Base-by-base conservation (phyloP, 1,284 basidiomycete genomes). In the Pascua guehoae region DNA sequence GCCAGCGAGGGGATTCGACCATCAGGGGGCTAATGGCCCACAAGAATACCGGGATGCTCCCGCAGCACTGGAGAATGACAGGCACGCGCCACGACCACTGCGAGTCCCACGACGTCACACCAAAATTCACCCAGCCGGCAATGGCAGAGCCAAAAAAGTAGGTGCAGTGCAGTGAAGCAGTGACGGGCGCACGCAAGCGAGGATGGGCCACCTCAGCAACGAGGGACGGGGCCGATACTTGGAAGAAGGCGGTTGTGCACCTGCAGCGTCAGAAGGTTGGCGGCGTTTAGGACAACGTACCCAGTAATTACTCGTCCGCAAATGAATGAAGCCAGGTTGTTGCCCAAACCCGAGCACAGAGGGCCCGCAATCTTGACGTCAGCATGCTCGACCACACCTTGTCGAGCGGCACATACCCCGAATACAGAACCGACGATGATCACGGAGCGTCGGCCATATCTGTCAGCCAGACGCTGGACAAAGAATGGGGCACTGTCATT, bases 201-300 rank as follows among this genome's bases (percentile, higher is more conserved):
- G 88, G 88, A 71, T 89, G 89, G 1, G 87, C 80, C 36, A 89
- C 75, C 69, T 90, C 88, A 38, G 86, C 85, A 53, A 89, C 84
- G 72, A 88, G 75, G 80, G 88, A 81, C 15, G 87, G 86, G 2
- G 86, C 86, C 41, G 86, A 82, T 32, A 56, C 51, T 36, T 54
- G 52, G 17, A 60, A 57, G 42, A 67, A 58, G 9, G 24, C 24
- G 24, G 24, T 32, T 32, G 24, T 32, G 24, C 24, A 32, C 24
- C 24, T 32, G 24, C 3, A 32, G 24, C 24, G 24, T 32, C 24
- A 32, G 24, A 32, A 32, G 24, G 24, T 32, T 32, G 24, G 24
- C 24, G 24, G 24, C 24, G 24, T 32, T 3, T 32, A 3, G 24
- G 24, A 7, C 24, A 7, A 32, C 24, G 24, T 32, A 32, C 24